Evolutionary conservation across 1,284 basidiomycete genomes (phyloP).

Genomic region (Fomitopsis schrenkii): DNA sequence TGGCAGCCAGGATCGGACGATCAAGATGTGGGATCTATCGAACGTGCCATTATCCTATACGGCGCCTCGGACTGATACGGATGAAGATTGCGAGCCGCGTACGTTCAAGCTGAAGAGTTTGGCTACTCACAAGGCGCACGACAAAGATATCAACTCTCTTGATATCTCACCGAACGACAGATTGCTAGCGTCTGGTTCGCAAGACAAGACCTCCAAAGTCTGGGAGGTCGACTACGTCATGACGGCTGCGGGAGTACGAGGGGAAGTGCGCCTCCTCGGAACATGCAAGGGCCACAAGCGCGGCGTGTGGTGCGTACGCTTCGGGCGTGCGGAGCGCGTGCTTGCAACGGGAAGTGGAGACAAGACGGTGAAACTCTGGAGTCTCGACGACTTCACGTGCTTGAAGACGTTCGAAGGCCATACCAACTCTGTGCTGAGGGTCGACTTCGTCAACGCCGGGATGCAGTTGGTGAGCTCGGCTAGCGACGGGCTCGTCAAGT

Average conservation of each 20-base stretch:
- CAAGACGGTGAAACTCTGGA: slow-evolving; percentile 93
- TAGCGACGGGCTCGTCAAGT: slow-evolving; percentile 92
- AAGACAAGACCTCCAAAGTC: slow-evolving; percentile 93
- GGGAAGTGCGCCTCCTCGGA: slow-evolving; percentile 76
- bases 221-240: slow-evolving; percentile 70
- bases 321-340: slow-evolving; percentile 79
- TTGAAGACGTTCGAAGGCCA: slow-evolving; percentile 97
- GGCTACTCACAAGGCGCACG: slow-evolving; percentile 90
- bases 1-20: slow-evolving; percentile 94
- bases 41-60: slow-evolving; percentile 32
- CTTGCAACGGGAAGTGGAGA: slow-evolving; percentile 95
- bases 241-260: slow-evolving; percentile 42
- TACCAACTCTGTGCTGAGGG: slow-evolving; percentile 92
- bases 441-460: slow-evolving; percentile 84
- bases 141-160: slow-evolving; percentile 98
- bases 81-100: slow-evolving; percentile 19
- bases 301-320: slow-evolving; percentile 94
- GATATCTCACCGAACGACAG: slow-evolving; percentile 91
- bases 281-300: slow-evolving; percentile 95
- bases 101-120: slow-evolving; percentile 67
- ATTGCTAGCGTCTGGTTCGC: slow-evolving; percentile 90
- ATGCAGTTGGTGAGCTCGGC: slow-evolving; percentile 87
- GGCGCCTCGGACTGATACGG: slow-evolving; percentile 5
- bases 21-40: slow-evolving; percentile 96
- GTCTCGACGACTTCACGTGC: slow-evolving; percentile 85